Evolutionary conservation across 2,329 filamentous ascomycete species (phyloP), one percentile per base, ranked within the genome.

Genomic region (Fusarium pseudocircinatum): DNA sequence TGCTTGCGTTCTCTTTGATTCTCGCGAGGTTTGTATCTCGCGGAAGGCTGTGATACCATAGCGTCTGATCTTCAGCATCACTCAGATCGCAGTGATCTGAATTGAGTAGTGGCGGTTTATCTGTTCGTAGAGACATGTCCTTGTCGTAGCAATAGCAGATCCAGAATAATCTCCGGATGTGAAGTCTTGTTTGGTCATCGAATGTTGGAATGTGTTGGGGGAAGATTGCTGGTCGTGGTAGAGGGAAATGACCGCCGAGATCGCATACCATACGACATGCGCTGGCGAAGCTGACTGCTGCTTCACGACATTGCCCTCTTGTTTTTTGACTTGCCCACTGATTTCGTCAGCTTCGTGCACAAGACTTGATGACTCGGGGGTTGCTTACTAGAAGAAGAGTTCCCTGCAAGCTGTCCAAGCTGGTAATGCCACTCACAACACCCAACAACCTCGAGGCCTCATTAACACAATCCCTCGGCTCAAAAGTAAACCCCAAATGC

Each of bases 201-300:
- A 53, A 57, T 34, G 58, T 69, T 13, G 69, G 69, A 13, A 72
- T 69, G 14, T 72, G 69, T 3, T 72, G 69, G 1, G 69, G 69
- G 0, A 69, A 50, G 3, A 72, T 72, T 8, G 58, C 63, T 2
- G 58, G 58, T 18, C 69, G 47, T 7, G 69, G 53, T 1, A 60
- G n/a, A 3, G 69, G 46, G 22, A 72, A 72, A 36, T 72, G 64
- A 1, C 69, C 69, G 4, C 69, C 69, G 0, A 72, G 69, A 11
- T 72, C 69, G 7, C 69, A 72, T 9, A 72, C 69, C 69, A 72
- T 72, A 14, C 69, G 69, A 20, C 69, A 72, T 12, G 69, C 69
- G 9, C 44, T 64, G 15, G 58, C 37, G 2, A 72, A 72, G 2
- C 49, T 72, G 7, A 72, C 40, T 1, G 69, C 68, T 28, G 69